Percentiles rank a stretch among this genome's conserved stretches.
phyloP scores from a whole-genome alignment of 495 filamentous ascomycete species.

The Endocarpon pusillum region DNA sequence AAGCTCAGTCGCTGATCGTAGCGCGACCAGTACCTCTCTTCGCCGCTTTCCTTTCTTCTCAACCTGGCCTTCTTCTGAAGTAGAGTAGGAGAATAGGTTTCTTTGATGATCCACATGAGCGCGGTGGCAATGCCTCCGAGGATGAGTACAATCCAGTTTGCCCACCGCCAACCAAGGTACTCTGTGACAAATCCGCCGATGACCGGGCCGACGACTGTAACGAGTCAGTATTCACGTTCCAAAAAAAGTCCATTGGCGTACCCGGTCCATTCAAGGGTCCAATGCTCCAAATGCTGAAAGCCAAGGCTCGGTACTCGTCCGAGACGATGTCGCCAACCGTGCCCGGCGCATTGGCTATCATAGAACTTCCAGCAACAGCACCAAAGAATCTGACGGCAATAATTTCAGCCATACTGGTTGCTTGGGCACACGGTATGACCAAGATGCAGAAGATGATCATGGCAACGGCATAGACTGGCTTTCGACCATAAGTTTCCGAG shows the following conservation, averaged over 20 bases:
- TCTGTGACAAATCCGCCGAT: constrained; percentile 53
- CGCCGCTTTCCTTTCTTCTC: constrained; percentile 54
- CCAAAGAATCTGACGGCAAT: constrained; percentile 59
- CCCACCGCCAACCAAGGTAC: constrained; percentile 73
- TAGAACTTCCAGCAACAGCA: constrained; percentile 59
- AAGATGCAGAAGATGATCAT: constrained; percentile 45
- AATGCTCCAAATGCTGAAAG: constrained; percentile 58
- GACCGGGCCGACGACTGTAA: neutral
- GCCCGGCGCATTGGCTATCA: constrained; percentile 68
- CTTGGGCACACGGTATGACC: constrained; percentile 55
- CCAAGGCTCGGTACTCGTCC: constrained; percentile 50
- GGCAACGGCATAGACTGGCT: constrained; percentile 50
- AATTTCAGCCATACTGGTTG: constrained; percentile 42
- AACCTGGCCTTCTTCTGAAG: constrained; percentile 50
- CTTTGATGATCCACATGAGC: constrained; percentile 38
- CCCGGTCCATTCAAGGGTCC: constrained; percentile 65
- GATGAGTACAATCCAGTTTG: constrained; percentile 70
- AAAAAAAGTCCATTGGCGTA: constrained; percentile 5
- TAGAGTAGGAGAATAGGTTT: constrained; percentile 65
- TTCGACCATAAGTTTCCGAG: constrained; percentile 63
- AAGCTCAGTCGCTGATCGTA: constrained; percentile 50
- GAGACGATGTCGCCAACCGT: constrained; percentile 65
- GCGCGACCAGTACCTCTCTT: constrained; percentile 58
- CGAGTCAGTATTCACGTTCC: neutral
- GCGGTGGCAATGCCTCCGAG: constrained; percentile 37